Evolutionary conservation across 306 rosid genomes (phyloP).

Genomic region (Gynostemma pentaphyllum): DNA sequence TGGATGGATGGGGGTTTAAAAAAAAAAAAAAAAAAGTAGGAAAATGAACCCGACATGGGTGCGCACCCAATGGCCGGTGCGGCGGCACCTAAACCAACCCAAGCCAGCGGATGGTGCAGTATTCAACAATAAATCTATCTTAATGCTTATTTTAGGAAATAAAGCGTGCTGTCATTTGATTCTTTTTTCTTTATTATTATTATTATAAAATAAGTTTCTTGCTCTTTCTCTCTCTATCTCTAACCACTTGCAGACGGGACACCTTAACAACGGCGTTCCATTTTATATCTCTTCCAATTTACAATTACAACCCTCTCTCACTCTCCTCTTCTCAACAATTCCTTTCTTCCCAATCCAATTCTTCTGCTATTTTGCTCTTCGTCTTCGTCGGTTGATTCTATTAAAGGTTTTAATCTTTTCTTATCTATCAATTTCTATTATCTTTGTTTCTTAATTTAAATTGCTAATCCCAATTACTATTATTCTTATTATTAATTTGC

Average conservation of each 20-base stretch:
- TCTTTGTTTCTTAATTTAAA: background rate
- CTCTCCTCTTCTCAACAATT: background rate
- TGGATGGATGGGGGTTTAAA: background rate
- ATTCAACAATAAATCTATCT: background rate
- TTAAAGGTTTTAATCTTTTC: background rate
- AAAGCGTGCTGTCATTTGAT: conserved; percentile 29
- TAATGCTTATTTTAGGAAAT: background rate
- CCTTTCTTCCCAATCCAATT: background rate
- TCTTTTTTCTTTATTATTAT: conserved; percentile 23
- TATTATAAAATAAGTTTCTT: no score
- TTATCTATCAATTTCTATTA: conserved; percentile 3
- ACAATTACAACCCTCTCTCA: conserved; percentile 2
- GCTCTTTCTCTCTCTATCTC: conserved; percentile 22
- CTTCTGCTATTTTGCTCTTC: background rate
- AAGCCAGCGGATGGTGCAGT: background rate
- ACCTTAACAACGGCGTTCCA: conserved; percentile 43
- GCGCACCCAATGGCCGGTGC: background rate
- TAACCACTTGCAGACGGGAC: conserved; percentile 17
- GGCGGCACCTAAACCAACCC: no score
- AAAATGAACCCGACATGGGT: background rate
- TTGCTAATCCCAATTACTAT: conserved; percentile 1
- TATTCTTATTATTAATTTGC: background rate
- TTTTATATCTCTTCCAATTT: conserved; percentile 16
- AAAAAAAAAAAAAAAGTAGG: no score
- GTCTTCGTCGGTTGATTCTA: no score